Percentiles rank a stretch among this genome's conserved stretches.
Conservation (phyloP, 2,329 filamentous ascomycete genomes). For the Paraphaeosphaeria sporulosa region DNA sequence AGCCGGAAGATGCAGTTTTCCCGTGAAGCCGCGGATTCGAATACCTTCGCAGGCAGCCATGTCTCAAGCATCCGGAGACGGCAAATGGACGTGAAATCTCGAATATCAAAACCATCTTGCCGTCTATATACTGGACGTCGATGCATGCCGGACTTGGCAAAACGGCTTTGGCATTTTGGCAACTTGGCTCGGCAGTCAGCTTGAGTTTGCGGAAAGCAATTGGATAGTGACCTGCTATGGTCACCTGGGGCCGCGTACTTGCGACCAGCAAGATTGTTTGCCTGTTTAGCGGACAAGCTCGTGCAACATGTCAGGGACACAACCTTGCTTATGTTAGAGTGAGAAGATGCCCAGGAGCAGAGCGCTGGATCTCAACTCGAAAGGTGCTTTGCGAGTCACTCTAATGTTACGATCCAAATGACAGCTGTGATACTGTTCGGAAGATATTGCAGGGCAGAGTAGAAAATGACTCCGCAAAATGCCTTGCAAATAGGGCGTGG, state of each 20-base stretch:
- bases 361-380: background rate
- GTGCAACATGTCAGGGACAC: background rate
- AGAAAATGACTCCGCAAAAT: background rate
- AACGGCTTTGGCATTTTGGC: background rate
- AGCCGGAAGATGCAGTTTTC: background rate
- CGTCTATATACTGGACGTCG: background rate
- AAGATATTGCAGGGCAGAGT: background rate
- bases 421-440: background rate
- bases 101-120: background rate
- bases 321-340: background rate
- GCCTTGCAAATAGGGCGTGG: background rate
- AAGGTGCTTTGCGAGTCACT: background rate
- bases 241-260: background rate
- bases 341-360: background rate
- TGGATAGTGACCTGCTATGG: background rate
- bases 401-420: background rate
- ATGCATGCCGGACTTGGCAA: background rate
- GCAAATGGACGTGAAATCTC: background rate
- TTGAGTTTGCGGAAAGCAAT: constrained; percentile 6
- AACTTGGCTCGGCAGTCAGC: background rate
- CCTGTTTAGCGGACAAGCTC: background rate
- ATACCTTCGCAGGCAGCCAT: background rate
- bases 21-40: background rate
- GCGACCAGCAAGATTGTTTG: constrained; percentile 2
- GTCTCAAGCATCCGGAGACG: background rate